Base-by-base conservation (phyloP, 2,329 filamentous ascomycete genomes). In the Xylaria sp. region DNA sequence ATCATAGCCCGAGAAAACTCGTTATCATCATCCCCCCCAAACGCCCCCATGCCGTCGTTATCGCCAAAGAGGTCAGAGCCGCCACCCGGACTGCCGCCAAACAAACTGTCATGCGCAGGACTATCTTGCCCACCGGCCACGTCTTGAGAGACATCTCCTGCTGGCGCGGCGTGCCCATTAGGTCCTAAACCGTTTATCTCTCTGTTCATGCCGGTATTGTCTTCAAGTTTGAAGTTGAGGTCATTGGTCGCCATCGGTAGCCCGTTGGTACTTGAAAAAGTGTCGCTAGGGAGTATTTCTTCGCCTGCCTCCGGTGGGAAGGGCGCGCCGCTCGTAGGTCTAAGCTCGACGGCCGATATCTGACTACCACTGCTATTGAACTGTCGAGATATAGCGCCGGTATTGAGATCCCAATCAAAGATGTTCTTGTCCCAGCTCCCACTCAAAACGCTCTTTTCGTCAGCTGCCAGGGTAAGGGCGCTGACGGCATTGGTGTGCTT, bases 351-450 rank as follows among this genome's bases (percentile, higher is more conserved):
- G 1, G 93, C 89, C 2, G 93, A 96, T 67, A 98, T 94, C 77
- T 99, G 96, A 6, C 92, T 86, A 15, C 90, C 92, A 61, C 86
- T 93, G 1, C 91, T 91, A 55, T 91, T 89, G 75, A 96, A 99
- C 4, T 87, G 86, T 12, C 94, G 88, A 71, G 89, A 90, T 7
- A 91, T 85, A 74, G 91, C 86, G 0, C 96, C 96, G 1, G 89
- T 96, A 75, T 98, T 93, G 30, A 99, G 80, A 78, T 98, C 96
- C 96, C 96, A 99, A 77, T 98, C 94, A 61, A 94, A 87, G 0
- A 98, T 90, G 20, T 88, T 92, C 81, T 97, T 98, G 80, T 99
- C 96, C 96, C 96, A 99, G 78, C 94, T 95, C 3, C 96, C 96
- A 39, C 94, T 97, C 9, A 99, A 80, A 4, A 98, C 88, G 45